phyloP scores from a whole-genome alignment of 2,329 filamentous ascomycete genomes.

The Zarea fungicola region DNA sequence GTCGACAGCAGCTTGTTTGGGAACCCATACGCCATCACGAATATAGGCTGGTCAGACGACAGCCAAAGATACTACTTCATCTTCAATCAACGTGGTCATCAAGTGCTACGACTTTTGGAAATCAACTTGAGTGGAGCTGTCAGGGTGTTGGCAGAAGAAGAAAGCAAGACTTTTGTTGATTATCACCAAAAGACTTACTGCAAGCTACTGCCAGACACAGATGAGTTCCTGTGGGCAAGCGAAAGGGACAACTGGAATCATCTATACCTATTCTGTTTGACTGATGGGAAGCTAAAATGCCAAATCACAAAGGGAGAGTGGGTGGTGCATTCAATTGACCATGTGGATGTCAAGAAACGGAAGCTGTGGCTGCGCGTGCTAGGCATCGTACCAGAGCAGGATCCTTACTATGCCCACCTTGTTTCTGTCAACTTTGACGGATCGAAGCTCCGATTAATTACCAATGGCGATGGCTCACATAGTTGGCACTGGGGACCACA shows the following conservation, averaged over 20 bases:
- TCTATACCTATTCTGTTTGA: conserved; percentile 22
- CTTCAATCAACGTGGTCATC: conserved; percentile 25
- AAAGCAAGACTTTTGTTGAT: conserved; percentile 23
- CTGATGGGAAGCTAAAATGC: neutral
- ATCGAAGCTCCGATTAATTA: conserved; percentile 20
- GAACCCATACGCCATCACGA: conserved; percentile 18
- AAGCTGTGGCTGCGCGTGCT: conserved; percentile 20
- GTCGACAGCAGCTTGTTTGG: conserved; percentile 21
- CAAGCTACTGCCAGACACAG: neutral
- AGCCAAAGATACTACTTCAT: conserved; percentile 23
- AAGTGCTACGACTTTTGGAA: conserved; percentile 18
- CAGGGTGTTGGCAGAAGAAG: conserved; percentile 20
- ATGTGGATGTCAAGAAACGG: conserved; percentile 17
- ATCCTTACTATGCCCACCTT: conserved; percentile 24
- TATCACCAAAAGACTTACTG: conserved; percentile 13
- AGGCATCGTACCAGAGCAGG: conserved; percentile 19
- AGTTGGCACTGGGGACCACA: conserved; percentile 20
- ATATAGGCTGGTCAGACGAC: conserved; percentile 21
- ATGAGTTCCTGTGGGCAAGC: conserved; percentile 25
- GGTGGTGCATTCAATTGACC: conserved; percentile 20
- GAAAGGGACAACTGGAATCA: conserved; percentile 26
- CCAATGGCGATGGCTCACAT: conserved; percentile 24
- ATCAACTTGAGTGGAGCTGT: conserved; percentile 17
- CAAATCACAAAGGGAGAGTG: conserved; percentile 25
- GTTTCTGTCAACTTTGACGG: conserved; percentile 23